Evolutionary conservation across 768 basidiomycete genomes (phyloP), one percentile per base, ranked within the genome.

Genomic region (Phaeotremella fagi): DNA sequence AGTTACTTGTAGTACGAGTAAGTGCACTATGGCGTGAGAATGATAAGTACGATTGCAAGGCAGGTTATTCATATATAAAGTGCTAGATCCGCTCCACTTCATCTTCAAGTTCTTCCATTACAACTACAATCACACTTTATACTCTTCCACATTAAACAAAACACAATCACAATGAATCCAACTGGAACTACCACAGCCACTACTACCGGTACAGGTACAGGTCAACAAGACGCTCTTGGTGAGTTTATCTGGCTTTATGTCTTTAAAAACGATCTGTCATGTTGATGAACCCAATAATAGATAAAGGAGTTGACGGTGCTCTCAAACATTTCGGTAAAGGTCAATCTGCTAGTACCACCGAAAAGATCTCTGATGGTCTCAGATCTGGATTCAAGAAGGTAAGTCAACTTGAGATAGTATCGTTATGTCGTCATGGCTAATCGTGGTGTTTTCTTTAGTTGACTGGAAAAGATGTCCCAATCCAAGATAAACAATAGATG

Each of bases 361-460:
- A 66, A 61, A 66, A 66, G 59, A 66, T 66, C 55, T 62, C 60
- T 22, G 64, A 66, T 43, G 64, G 64, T 4, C 38, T 66, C 47
- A 48, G 64, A 11, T 26, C 47, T 18, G 61, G 29, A 14, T 63
- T 66, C 61, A 63, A 66, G 53, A 66, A 66, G 64, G 50, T 64
- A 16, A 27, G 51, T 41, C 22, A 6, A 7, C 25, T 18, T 44
- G 20, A 41, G 6, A 18, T 26, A 14, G 4, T 20, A 31, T n/a
- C 16, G 16, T 3, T 23, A 11, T 42, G 15, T 4, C 15, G 27
- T 41, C 37, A 14, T 33, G 4, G 11, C 26, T 26, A 9, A 24
- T 25, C 38, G 41, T 7, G 31, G 31, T 16, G 7, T n/a, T n/a
- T 16, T 14, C 7, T 25, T 7, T 31, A 61, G 59, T 41, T 54